Conservation (phyloP, 176 grass and related monocot genomes). For the Melocanna baccifera region DNA sequence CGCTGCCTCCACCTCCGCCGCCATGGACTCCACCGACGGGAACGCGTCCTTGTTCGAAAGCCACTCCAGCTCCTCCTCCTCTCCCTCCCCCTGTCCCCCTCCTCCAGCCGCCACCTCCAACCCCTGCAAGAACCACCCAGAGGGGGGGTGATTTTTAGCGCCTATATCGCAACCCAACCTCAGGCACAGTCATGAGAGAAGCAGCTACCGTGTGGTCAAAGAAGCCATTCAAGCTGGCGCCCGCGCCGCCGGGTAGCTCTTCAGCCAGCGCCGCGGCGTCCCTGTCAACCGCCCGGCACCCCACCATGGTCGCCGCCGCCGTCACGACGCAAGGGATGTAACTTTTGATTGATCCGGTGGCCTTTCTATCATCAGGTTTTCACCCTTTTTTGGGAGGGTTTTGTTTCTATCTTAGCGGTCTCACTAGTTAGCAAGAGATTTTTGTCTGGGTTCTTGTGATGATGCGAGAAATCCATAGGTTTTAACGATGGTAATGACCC, state of each 20-base stretch:
- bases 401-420: constrained; percentile 37
- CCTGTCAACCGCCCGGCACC: constrained; percentile 10
- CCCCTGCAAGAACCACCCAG: constrained; percentile 42
- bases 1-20: background rate
- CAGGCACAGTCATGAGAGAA: background rate
- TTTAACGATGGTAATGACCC: constrained; percentile 49
- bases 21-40: constrained; percentile 60
- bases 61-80: constrained; percentile 68
- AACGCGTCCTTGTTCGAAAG: constrained; percentile 80
- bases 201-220: constrained; percentile 51
- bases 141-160: constrained; percentile 21
- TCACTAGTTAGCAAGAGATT: constrained; percentile 25
- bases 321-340: constrained; percentile 20
- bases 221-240: constrained; percentile 39
- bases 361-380: constrained; percentile 34
- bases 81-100: constrained; percentile 33
- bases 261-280: constrained; percentile 29
- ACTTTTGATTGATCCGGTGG: constrained; percentile 37
- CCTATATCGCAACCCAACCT: background rate
- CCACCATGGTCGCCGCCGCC: constrained; percentile 38
- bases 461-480: constrained; percentile 48
- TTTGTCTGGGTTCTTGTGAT: constrained; percentile 41
- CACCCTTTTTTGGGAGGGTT: constrained; percentile 6
- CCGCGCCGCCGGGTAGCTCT: constrained; percentile 32
- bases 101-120: constrained; percentile 35